Base-by-base conservation (phyloP, 2,329 filamentous ascomycete genomes). In the Spiromastix sp. region DNA sequence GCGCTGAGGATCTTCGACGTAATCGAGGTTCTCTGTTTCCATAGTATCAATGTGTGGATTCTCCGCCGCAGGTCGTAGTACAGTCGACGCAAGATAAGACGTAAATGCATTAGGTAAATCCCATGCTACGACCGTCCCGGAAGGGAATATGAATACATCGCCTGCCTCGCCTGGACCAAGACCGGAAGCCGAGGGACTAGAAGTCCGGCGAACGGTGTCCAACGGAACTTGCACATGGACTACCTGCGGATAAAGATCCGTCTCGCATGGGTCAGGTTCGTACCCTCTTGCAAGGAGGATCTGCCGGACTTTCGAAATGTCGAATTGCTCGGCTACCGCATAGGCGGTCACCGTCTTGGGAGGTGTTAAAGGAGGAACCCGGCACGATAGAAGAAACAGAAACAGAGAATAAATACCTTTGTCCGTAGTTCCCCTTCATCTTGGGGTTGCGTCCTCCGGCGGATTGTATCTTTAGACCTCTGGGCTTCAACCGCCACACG, bases 121-220 rank as follows among this genome's bases (percentile, higher is more conserved):
- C 91, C 91, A 98, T 16, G 85, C 81, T 4, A 96, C 91, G 5
- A 96, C 73, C 9, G 87, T 93, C 8, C 91, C 91, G 0, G 87
- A 94, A 6, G 89, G 86, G 47, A 98, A 98, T 38, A 98, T 79
- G 54, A 96, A 96, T 33, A 96, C 77, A 60, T 98, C 91, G 21
- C 86, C 87, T 39, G 76, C 57, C 51, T 67, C 66, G 36, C 63
- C 66, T 3, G 59, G 48, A 2, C 56, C 47, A 4, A 64, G 41
- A 42, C 60, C 56, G 24, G 50, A 42, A 12, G 59, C 50, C 4
- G 55, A 52, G 4, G 61, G 56, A 40, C 62, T 66, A 39, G 56
- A 55, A 18, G 63, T 58, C 34, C 62, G 57, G 25, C 59, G 57
- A 36, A 64, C 59, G 3, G 62, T 62, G 39, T 66, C 63, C 19